Evolutionary conservation across 1,284 basidiomycete species (phyloP), one percentile per base, ranked within the genome.

Genomic region (Ustilago lituana): DNA sequence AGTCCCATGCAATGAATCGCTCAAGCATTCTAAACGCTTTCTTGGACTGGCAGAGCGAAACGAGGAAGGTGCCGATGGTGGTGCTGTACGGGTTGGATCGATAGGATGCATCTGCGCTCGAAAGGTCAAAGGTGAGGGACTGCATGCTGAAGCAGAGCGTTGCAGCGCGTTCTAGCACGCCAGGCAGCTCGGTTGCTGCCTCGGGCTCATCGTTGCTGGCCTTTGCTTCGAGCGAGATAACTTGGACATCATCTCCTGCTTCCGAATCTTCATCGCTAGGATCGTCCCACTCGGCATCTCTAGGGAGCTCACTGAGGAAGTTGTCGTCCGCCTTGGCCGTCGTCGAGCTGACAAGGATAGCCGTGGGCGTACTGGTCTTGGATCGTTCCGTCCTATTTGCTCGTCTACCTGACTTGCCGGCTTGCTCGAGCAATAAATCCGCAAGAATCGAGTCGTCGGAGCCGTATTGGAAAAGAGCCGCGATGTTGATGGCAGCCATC

Each of bases 401-500:
- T 7, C 55, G 57, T 27, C 38, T 41, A 12, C 23, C 47, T 1
- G 55, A 49, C 49, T 67, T 66, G 22, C 19, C 45, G 20, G 37
- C 23, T 22, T 60, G 58, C 20, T 60, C 54, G 20, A 61, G 48
- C 37, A 64, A 10, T 6, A 61, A 48, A 26, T 61, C 48, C 0
- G 55, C 86, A 29, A 97, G 84, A 2, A 92, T 82, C 3, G 91
- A 89, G 11, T 86, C 86, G 1, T 89, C 86, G n/a, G 88, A 86
- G 24, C 94, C 94, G 75, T 94, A 97, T 83, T 98, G 93, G 71
- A 97, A 85, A 12, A 96, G 82, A 0, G 91, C 87, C 4, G 88
- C 87, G 17, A 97, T 86, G 81, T 95, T 96, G 76, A 92, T 85
- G 31, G 90, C 85, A 0, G 88, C 94, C 91, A 98, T 94, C 89